Evolutionary conservation across 148 eudicot genomes (phyloP).

Genomic region (Cornus suecica): DNA sequence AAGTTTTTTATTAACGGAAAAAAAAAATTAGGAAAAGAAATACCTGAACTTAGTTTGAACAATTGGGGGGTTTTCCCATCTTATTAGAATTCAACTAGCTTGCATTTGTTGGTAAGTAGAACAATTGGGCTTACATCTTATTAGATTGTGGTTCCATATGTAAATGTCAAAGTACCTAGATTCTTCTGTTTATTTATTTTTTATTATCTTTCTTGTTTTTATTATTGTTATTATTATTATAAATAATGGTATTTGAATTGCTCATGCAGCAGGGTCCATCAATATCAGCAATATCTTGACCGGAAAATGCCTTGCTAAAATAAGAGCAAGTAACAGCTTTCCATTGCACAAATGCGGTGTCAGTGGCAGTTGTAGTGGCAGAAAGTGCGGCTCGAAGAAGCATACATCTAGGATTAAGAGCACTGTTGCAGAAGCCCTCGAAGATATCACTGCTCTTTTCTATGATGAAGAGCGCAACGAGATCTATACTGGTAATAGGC

Average conservation of each 20-base stretch:
- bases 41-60: too few species aligned
- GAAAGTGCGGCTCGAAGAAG: constrained; percentile 55
- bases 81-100: too few species aligned
- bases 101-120: too few species aligned
- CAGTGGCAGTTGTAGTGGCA: constrained; percentile 28
- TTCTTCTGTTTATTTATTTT: too few species aligned
- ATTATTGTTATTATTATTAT: too few species aligned
- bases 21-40: too few species aligned
- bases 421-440: constrained; percentile 78
- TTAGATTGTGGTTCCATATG: too few species aligned
- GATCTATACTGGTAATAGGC: constrained; percentile 87
- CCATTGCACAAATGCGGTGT: constrained; percentile 41
- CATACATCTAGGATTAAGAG: constrained; percentile 51
- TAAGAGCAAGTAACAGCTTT: constrained; percentile 55
- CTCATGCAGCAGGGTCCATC: constrained; percentile 76
- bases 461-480: constrained; percentile 95
- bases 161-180: background rate
- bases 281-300: constrained; percentile 93
- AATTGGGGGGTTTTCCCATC: too few species aligned
- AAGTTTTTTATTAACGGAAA: too few species aligned
- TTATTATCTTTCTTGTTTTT: too few species aligned
- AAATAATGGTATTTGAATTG: constrained; percentile 5
- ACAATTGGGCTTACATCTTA: too few species aligned
- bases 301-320: constrained; percentile 94
- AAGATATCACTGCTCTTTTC: constrained; percentile 90